Percentiles rank a stretch among this genome's conserved stretches.
These are phyloP conservation scores for Leishmania tarentolae DNA, from an alignment of 208 protist species.

Conservation along the genomic window DNA sequence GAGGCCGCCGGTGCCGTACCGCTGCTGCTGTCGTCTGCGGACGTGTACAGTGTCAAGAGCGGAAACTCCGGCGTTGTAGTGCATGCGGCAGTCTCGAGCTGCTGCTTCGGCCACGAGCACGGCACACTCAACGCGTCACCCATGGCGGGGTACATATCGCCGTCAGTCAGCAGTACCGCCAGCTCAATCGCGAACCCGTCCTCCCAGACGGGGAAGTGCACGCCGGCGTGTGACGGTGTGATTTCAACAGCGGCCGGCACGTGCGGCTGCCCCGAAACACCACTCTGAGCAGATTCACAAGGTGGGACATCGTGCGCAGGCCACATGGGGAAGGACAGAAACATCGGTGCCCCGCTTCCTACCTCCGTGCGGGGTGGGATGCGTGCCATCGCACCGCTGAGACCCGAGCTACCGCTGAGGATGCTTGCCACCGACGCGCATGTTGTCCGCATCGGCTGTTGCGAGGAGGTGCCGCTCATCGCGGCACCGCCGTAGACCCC, in stretches of 20 bases:
- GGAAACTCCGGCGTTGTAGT: constrained; percentile 20
- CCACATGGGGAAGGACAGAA: constrained; percentile 36
- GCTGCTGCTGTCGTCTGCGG: not conserved
- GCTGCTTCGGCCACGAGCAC: constrained; percentile 20
- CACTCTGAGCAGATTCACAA: not conserved
- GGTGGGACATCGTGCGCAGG: constrained; percentile 4
- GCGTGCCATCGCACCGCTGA: not conserved
- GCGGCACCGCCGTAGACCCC: constrained; percentile 4
- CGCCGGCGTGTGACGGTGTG: constrained; percentile 12
- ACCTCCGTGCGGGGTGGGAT: constrained; percentile 21
- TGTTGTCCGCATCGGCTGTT: not conserved
- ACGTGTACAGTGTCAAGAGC: constrained; percentile 28
- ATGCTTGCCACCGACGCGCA: not conserved
- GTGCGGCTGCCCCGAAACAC: not conserved
- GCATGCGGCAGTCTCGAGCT: not conserved
- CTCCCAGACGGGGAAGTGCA: constrained; percentile 37
- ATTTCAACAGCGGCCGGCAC: constrained; percentile 20
- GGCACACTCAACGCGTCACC: constrained; percentile 28
- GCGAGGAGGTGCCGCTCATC: not conserved
- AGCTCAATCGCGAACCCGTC: constrained; percentile 40
- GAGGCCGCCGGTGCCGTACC: not conserved
- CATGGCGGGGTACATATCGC: constrained; percentile 33
- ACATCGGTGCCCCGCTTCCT: constrained; percentile 15
- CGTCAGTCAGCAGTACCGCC: constrained; percentile 32
- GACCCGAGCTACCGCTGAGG: constrained; percentile 1